phyloP scores from a whole-genome alignment of 306 rosid genomes.

The Fragaria ananassa region DNA sequence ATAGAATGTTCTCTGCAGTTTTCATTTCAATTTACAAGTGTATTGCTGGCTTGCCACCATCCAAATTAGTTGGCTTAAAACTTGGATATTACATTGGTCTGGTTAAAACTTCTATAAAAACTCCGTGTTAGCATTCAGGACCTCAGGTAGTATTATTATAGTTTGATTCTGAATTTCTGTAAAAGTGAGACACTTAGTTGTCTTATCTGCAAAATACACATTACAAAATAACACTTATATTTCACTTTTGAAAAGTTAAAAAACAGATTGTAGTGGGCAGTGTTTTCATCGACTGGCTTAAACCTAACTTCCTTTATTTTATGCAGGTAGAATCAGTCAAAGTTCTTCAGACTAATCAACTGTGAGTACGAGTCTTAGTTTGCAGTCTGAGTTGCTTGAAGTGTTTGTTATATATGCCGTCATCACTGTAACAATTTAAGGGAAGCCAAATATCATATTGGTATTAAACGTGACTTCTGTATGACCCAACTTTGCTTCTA shows the following conservation, averaged over 20 bases:
- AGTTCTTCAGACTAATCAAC: background rate
- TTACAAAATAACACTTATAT: background rate
- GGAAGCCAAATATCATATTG: background rate
- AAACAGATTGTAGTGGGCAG: background rate
- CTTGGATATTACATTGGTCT: background rate
- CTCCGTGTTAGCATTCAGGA: background rate
- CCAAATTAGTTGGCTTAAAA: background rate
- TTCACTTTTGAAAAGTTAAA: background rate
- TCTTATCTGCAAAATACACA: background rate
- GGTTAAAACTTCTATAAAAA: background rate
- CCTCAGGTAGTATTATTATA: background rate
- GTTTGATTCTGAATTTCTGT: background rate
- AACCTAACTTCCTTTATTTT: background rate
- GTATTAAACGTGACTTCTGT: background rate
- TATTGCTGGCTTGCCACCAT: background rate
- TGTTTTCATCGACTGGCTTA: background rate
- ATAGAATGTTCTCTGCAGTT: background rate
- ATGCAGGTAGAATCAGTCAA: conserved; percentile 2
- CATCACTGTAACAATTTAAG: background rate
- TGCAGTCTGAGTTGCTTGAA: background rate
- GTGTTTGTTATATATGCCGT: background rate
- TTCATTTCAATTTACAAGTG: background rate
- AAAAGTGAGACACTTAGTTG: background rate
- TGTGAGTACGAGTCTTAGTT: background rate
- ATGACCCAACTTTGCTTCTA: background rate